Percentiles rank a stretch among this genome's conserved stretches.
phyloP scores from a whole-genome alignment of 495 filamentous ascomycete genomes.

The Chaetomium cochliodes region DNA sequence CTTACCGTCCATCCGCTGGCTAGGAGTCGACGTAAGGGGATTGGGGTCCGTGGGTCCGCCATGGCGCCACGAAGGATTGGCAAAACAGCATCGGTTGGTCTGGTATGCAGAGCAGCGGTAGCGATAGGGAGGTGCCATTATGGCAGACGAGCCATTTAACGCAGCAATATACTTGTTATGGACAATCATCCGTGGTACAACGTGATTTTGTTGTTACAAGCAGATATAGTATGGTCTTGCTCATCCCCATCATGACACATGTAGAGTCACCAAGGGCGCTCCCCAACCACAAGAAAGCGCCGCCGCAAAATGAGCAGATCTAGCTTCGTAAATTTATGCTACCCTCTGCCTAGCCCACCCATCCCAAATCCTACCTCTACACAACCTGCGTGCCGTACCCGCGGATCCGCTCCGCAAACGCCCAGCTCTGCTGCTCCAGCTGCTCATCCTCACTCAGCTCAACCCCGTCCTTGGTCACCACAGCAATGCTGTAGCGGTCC shows the following conservation, averaged over 20 bases:
- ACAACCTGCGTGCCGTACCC: slow-evolving; percentile 54
- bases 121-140: not conserved
- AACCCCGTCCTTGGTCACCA: slow-evolving; percentile 81
- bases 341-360: not conserved
- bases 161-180: slow-evolving; percentile 5
- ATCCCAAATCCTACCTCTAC: slow-evolving; percentile 25
- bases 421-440: slow-evolving; percentile 85
- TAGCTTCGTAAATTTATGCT: not conserved
- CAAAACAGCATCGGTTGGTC: not conserved
- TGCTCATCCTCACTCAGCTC: slow-evolving; percentile 77
- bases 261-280: not conserved
- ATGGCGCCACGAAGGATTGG: slow-evolving; percentile 11
- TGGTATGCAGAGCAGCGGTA: not conserved
- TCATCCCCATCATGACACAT: not conserved
- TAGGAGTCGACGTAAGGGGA: slow-evolving; percentile 23
- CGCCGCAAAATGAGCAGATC: not conserved
- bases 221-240: not conserved
- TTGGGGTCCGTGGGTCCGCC: not conserved
- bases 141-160: not conserved
- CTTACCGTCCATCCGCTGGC: slow-evolving; percentile 8
- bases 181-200: not conserved
- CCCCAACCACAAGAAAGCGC: not conserved
- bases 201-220: not conserved
- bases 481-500: slow-evolving; percentile 86
- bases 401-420: slow-evolving; percentile 83